Percentiles rank a stretch among this genome's conserved stretches.
phyloP scores from a whole-genome alignment of 2,329 filamentous ascomycete species.

The Cercospora zeina region DNA sequence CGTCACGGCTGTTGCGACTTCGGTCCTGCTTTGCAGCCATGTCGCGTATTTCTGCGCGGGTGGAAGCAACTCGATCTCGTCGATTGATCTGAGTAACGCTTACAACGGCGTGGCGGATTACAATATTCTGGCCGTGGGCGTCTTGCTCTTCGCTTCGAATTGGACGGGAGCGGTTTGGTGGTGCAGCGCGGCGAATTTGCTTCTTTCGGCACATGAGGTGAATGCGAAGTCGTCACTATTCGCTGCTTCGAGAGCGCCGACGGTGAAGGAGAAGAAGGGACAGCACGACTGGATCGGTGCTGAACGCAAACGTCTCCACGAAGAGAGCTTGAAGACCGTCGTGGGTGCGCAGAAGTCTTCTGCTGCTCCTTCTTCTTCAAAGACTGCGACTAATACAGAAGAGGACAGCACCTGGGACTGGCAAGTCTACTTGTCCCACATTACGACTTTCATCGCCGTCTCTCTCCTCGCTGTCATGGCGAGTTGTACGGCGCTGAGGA shows the following conservation, averaged over 20 bases:
- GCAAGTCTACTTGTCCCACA: conserved; percentile 57
- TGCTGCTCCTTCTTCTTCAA: background rate
- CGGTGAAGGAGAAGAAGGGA: background rate
- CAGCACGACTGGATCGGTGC: conserved; percentile 33
- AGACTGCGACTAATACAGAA: background rate
- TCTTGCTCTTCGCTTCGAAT: conserved; percentile 83
- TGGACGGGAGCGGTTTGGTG: conserved; percentile 93
- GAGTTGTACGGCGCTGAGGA: conserved; percentile 78
- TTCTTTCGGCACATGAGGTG: conserved; percentile 39
- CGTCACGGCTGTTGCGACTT: conserved; percentile 55
- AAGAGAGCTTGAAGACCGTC: conserved; percentile 27
- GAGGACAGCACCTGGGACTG: conserved; percentile 33
- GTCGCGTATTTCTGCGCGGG: conserved; percentile 86
- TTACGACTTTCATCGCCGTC: conserved; percentile 69
- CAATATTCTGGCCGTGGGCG: conserved; percentile 75
- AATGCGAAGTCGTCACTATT: conserved; percentile 26
- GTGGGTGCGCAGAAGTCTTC: conserved; percentile 22
- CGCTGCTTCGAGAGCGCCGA: background rate
- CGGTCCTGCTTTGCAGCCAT: conserved; percentile 75
- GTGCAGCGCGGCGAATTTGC: conserved; percentile 62
- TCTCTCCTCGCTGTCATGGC: conserved; percentile 76
- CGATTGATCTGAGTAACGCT: conserved; percentile 88
- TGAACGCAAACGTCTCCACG: conserved; percentile 35
- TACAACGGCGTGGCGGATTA: conserved; percentile 90
- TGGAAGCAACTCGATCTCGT: conserved; percentile 91